phyloP scores from a whole-genome alignment of 768 basidiomycete species.

The Boletus fagicola region DNA sequence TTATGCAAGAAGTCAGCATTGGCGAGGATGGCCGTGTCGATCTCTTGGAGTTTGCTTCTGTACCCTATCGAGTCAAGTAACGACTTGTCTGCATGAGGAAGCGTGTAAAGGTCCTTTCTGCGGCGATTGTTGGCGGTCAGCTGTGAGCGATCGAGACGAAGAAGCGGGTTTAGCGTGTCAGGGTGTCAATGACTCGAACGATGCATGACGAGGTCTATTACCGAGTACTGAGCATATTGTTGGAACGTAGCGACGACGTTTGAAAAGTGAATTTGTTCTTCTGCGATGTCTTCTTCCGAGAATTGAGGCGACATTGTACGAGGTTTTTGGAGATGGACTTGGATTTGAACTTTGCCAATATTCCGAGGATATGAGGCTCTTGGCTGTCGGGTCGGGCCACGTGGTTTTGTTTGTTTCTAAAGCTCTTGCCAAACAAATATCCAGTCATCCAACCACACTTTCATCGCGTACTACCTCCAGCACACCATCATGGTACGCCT shows the following conservation, averaged over 20 bases:
- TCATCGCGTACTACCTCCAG: background rate
- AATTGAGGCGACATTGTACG: slow-evolving; percentile 27
- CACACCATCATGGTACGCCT: slow-evolving; percentile 18
- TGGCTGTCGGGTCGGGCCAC: slow-evolving; percentile 9
- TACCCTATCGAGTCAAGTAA: slow-evolving; percentile 70
- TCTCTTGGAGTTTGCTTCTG: slow-evolving; percentile 71
- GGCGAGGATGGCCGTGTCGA: slow-evolving; percentile 75
- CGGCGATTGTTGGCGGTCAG: slow-evolving; percentile 62
- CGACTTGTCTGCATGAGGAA: slow-evolving; percentile 67
- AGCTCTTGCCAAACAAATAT: slow-evolving; percentile 25
- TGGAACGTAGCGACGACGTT: slow-evolving; percentile 75
- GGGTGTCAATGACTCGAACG: background rate
- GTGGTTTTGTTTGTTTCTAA: slow-evolving; percentile 29
- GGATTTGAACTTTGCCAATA: no score
- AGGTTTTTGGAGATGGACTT: background rate
- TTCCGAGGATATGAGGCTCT: background rate
- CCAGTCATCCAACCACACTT: background rate
- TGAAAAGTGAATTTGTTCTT: slow-evolving; percentile 71
- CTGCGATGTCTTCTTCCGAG: slow-evolving; percentile 37
- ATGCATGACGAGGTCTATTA: slow-evolving; percentile 14
- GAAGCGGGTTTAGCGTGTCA: background rate
- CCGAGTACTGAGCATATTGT: slow-evolving; percentile 71
- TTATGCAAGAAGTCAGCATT: slow-evolving; percentile 77
- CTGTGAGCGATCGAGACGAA: slow-evolving; percentile 29
- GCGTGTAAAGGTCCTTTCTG: slow-evolving; percentile 71